Conservation (phyloP, 2,329 filamentous ascomycete genomes). For the Pseudocercospora fuligena region DNA sequence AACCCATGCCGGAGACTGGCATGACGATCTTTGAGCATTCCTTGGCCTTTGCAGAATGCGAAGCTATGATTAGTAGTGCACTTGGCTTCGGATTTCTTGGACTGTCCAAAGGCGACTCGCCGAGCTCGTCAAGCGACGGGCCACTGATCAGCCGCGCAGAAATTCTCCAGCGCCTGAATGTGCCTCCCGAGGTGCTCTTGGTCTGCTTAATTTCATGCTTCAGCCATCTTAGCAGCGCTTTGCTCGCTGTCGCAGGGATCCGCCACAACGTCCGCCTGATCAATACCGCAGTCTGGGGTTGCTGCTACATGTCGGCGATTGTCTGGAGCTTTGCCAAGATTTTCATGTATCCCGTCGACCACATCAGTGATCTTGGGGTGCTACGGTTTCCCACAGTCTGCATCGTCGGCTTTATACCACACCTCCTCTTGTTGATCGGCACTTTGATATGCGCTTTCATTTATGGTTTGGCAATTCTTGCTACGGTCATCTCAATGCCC, state of each 20-base stretch:
- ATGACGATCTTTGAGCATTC: constrained; percentile 98
- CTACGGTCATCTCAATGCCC: constrained; percentile 73
- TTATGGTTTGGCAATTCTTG: constrained; percentile 74
- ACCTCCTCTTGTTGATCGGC: constrained; percentile 82
- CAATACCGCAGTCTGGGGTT: constrained; percentile 86
- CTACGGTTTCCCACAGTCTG: constrained; percentile 91
- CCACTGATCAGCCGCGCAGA: constrained; percentile 38
- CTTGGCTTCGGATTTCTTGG: constrained; percentile 75
- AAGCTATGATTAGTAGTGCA: constrained; percentile 81
- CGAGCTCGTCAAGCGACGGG: constrained; percentile 31
- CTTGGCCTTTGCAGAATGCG: constrained; percentile 92
- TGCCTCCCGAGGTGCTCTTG: constrained; percentile 84
- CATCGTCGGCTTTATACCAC: constrained; percentile 92
- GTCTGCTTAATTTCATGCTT: constrained; percentile 86
- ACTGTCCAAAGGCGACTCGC: constrained; percentile 47
- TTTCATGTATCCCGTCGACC: constrained; percentile 53
- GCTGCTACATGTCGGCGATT: constrained; percentile 87
- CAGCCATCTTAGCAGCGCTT: constrained; percentile 84
- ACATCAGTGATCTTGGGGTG: constrained; percentile 69
- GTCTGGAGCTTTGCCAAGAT: constrained; percentile 69
- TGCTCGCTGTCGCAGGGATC: constrained; percentile 78
- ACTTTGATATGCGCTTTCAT: constrained; percentile 77
- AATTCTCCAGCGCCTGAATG: constrained; percentile 81
- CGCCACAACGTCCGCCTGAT: constrained; percentile 80
- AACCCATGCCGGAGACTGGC: constrained; percentile 81